A percentile compares a stretch with the other conserved stretches of the same genome.
Conservation (phyloP, 805 yeast species). For the Kuraishia cidri region DNA sequence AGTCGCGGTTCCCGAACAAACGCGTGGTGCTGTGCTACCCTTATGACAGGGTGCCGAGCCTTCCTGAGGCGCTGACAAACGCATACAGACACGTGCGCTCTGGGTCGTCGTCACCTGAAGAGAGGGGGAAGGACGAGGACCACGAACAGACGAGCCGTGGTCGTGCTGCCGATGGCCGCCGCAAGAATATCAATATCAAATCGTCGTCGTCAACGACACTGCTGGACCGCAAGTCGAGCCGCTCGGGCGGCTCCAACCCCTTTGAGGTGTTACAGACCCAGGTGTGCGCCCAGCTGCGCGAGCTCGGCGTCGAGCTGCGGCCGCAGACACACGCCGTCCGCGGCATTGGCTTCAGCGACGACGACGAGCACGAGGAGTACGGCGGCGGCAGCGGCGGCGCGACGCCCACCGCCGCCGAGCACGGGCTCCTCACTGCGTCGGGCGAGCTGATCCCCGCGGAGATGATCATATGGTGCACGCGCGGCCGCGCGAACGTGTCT, state of each 20-base stretch:
- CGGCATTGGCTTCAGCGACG: background rate
- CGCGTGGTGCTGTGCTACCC: conserved; percentile 29
- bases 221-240: too few species aligned
- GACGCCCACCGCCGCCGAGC: background rate
- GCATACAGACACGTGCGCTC: background rate
- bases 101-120: background rate
- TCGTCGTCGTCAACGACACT: too few species aligned
- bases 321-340: background rate
- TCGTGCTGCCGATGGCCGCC: background rate
- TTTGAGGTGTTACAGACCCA: background rate
- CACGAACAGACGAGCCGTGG: background rate
- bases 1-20: conserved; percentile 23
- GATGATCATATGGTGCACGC: conserved; percentile 5
- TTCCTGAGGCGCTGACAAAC: conserved; percentile 1
- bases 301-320: conserved; percentile 4
- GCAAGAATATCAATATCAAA: too few species aligned
- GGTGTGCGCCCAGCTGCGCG: background rate
- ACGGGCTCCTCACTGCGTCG: background rate
- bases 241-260: too few species aligned
- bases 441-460: conserved; percentile 4
- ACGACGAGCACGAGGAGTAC: too few species aligned
- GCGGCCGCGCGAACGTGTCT: conserved; percentile 3
- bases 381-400: background rate
- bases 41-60: conserved; percentile 21
- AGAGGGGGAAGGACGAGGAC: too few species aligned